phyloP scores from a whole-genome alignment of 257 asterid genomes.

The Gynochthodes officinalis region DNA sequence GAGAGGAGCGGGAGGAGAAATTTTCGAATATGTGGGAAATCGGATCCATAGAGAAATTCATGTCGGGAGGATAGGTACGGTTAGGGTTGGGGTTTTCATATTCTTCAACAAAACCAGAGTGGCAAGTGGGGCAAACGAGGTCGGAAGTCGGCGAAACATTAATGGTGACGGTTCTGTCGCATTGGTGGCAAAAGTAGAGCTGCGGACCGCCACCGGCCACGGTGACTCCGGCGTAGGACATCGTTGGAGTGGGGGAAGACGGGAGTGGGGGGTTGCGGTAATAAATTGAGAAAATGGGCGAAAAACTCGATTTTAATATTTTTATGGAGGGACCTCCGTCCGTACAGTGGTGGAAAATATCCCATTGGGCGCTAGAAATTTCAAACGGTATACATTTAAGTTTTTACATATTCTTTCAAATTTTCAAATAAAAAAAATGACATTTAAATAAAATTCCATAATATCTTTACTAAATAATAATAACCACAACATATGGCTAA shows the following conservation, averaged over 20 bases:
- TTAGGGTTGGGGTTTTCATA: constrained; percentile 41
- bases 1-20: constrained; percentile 22
- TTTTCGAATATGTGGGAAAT: constrained; percentile 35
- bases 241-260: constrained; percentile 7
- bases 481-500: no score
- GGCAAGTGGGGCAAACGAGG: constrained; percentile 62
- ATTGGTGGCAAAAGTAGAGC: constrained; percentile 73
- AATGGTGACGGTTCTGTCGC: constrained; percentile 55
- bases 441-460: no score
- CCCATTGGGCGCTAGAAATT: no score
- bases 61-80: constrained; percentile 20
- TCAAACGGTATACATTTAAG: no score
- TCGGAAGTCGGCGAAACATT: constrained; percentile 47
- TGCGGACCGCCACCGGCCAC: constrained; percentile 53
- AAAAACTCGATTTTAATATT: no score
- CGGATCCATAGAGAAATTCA: constrained; percentile 25
- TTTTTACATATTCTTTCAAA: no score
- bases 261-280: no score
- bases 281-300: no score
- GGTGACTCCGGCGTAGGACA: constrained; percentile 70
- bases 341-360: no score
- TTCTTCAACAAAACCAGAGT: constrained; percentile 66
- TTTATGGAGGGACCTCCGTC: no score
- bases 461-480: no score
- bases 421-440: no score